phyloP scores from a whole-genome alignment of 768 basidiomycete genomes.

The Russula foetens region DNA sequence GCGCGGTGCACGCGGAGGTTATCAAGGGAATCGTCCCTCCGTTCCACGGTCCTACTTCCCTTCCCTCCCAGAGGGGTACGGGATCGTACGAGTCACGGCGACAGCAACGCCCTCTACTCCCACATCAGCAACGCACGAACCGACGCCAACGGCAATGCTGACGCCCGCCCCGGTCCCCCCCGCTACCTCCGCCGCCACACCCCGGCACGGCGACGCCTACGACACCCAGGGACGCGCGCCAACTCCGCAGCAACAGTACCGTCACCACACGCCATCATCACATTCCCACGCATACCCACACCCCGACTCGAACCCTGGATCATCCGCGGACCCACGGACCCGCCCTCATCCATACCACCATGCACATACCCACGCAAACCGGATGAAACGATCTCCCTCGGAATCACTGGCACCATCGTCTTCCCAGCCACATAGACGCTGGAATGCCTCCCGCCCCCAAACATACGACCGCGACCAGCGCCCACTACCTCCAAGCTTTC shows the following conservation, averaged over 20 bases:
- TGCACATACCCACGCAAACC: neutral
- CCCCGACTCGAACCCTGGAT: neutral
- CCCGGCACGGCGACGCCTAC: neutral
- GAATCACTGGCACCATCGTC: neutral
- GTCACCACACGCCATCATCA: neutral
- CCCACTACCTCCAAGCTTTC: neutral
- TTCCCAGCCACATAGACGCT: neutral
- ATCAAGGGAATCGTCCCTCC: neutral
- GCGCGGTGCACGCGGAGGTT: conserved; percentile 2
- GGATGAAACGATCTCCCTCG: too few species aligned
- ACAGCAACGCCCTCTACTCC: neutral
- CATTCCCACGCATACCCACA: neutral
- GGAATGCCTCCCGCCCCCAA: neutral
- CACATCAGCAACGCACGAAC: neutral
- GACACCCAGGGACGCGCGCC: neutral
- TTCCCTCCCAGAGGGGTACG: neutral
- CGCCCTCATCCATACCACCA: neutral
- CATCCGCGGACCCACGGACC: too few species aligned
- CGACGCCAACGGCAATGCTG: neutral
- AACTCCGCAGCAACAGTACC: neutral
- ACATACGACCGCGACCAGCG: neutral
- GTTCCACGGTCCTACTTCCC: neutral
- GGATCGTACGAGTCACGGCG: neutral
- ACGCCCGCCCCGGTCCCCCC: neutral
- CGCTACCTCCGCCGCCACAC: neutral